Percentiles rank a stretch among this genome's conserved stretches.
phyloP scores from a whole-genome alignment of 768 basidiomycete species.

The Mycena galericulata region DNA sequence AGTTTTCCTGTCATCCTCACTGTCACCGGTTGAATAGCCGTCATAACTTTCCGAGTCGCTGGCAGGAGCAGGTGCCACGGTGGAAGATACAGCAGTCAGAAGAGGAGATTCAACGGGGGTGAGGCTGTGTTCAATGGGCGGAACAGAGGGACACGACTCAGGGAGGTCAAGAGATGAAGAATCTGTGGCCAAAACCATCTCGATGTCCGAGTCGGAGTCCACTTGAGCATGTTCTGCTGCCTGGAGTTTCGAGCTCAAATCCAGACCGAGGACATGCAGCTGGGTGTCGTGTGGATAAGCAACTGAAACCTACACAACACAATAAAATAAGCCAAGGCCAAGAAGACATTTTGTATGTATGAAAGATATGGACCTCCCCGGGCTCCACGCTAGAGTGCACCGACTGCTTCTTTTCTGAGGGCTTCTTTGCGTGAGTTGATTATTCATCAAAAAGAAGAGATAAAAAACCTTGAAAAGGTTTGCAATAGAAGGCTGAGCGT shows the following conservation, averaged over 20 bases:
- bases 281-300: neutral
- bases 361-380: slow-evolving; percentile 11
- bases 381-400: too few species aligned
- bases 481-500: slow-evolving; percentile 16
- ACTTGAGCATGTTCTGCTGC: neutral
- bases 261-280: neutral
- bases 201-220: slow-evolving; percentile 17
- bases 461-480: slow-evolving; percentile 16
- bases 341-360: neutral
- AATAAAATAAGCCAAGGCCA: neutral
- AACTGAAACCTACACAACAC: neutral
- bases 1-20: slow-evolving; percentile 2
- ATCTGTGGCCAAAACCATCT: slow-evolving; percentile 4
- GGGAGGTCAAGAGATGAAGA: neutral
- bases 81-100: neutral
- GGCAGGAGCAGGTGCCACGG: neutral
- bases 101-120: neutral
- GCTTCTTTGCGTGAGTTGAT: neutral
- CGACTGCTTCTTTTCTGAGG: neutral
- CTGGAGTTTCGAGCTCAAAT: slow-evolving; percentile 1
- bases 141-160: neutral
- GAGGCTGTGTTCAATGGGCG: neutral
- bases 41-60: neutral
- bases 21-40: slow-evolving; percentile 7
- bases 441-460: slow-evolving; percentile 3